Evolutionary conservation across 2,329 filamentous ascomycete species (phyloP), one percentile per base, ranked within the genome.

Genomic region (Trichoderma arundinaceum): DNA sequence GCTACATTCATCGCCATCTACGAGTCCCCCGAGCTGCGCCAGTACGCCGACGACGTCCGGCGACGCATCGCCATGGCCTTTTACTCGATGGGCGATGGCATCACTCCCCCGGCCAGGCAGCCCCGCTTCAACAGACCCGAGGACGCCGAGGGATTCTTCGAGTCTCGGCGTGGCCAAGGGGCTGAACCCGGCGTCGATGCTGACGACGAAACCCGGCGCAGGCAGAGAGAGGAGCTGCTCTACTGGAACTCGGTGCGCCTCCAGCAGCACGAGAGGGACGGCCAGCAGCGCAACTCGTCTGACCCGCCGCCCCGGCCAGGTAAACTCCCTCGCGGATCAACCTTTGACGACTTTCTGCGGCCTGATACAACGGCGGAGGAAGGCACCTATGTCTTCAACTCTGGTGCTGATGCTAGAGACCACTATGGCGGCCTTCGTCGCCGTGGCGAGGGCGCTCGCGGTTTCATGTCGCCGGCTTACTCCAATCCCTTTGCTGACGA

Each of bases 61-160:
- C 83, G 86, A 66, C 83, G 85, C 67, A 85, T 90, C 72, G 85
- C 86, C 69, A 73, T 88, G 46, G 86, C 86, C 56, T 76, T 89
- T 13, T 84, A 88, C 71, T 81, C 83, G 9, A 79, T 89, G 33
- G 84, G 86, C 66, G 86, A 89, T 65, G 82, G 80, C 69, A 82
- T 88, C 74, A 78, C 81, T 53, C 81, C 84, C 3, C 76, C 80
- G 65, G 72, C 76, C 49, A 76, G 78, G 35, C 78, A 85, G 69
- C 87, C 87, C 65, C 76, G 84, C 33, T 89, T 88, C 76, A 90
- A 90, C 74, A 79, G 87, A 12, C 87, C 87, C 59, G 87, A 90
- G 73, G 87, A 90, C 74, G 87, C 87, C 65, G 83, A 89, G 63
- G 87, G 86, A 8, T 89, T 89, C 72, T 73, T 88, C 64, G 77